Evolutionary conservation across 2,329 filamentous ascomycete species (phyloP).

Genomic region (Coniochaeta hoffmannii): DNA sequence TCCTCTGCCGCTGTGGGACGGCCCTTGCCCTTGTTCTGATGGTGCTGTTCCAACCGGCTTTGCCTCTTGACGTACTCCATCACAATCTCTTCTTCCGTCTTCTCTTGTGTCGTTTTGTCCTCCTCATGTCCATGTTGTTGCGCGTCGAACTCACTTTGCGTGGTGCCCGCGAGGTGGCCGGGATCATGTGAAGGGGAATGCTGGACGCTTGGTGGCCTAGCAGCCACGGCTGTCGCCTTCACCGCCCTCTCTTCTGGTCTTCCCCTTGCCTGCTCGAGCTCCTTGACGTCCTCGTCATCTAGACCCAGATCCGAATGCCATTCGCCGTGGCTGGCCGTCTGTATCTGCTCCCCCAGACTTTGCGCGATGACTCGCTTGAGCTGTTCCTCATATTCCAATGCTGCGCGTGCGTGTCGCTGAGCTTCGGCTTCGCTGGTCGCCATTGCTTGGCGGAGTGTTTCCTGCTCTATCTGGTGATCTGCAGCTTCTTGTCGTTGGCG

Average conservation of each 20-base stretch:
- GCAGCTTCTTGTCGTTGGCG: slow-evolving; percentile 36
- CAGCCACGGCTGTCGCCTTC: background rate
- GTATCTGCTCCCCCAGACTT: background rate
- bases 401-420: background rate
- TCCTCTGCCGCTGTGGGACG: slow-evolving; percentile 13
- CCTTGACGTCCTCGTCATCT: background rate
- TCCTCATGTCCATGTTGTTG: slow-evolving; percentile 9
- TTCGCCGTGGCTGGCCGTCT: background rate
- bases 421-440: background rate
- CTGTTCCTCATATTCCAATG: background rate
- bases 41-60: slow-evolving; percentile 1
- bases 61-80: slow-evolving; percentile 3
- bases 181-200: background rate
- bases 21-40: slow-evolving; percentile 10
- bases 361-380: background rate
- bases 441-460: slow-evolving; percentile 13
- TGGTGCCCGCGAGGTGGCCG: slow-evolving; percentile 15
- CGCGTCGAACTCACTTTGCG: slow-evolving; percentile 13
- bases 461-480: slow-evolving; percentile 30
- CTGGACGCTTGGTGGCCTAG: background rate
- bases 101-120: slow-evolving; percentile 9
- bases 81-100: slow-evolving; percentile 4
- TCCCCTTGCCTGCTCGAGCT: background rate
- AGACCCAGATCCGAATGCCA: background rate
- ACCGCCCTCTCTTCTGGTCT: background rate